Evolutionary conservation across 1,139 yeast genomes (phyloP).

Genomic region (Yamadazyma conglobata): DNA sequence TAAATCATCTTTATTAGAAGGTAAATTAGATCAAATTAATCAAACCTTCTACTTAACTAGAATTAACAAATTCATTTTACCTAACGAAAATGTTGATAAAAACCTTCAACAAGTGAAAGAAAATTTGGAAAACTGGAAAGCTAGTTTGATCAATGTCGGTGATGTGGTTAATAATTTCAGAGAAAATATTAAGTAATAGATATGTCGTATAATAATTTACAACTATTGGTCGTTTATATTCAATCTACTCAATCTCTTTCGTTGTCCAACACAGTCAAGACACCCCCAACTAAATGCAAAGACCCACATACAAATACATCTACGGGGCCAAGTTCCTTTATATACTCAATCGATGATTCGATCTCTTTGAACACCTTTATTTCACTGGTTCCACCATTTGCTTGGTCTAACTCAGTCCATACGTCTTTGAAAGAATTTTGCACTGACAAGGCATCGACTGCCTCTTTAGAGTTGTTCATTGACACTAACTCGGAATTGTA

Average conservation of each 20-base stretch:
- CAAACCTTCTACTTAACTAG: constrained; percentile 42
- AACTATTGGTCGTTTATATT: not conserved
- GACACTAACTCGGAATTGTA: constrained; percentile 85
- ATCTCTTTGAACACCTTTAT: constrained; percentile 61
- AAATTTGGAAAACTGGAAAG: constrained; percentile 39
- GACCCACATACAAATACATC: constrained; percentile 95
- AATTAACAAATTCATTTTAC: constrained; percentile 41
- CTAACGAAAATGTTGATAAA: constrained; percentile 25
- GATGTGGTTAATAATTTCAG: constrained; percentile 44
- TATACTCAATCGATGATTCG: constrained; percentile 64
- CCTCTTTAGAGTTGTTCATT: constrained; percentile 72
- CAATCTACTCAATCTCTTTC: constrained; percentile 25
- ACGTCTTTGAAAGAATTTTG: constrained; percentile 70
- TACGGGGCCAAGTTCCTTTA: constrained; percentile 43
- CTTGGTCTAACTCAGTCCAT: constrained; percentile 59
- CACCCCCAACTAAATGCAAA: constrained; percentile 89
- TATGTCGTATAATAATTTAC: not conserved
- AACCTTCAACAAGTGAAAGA: constrained; percentile 37
- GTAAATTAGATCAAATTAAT: constrained; percentile 46
- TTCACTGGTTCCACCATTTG: constrained; percentile 17
- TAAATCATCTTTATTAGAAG: constrained; percentile 44
- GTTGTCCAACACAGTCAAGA: constrained; percentile 74
- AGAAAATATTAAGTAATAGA: constrained; percentile 34
- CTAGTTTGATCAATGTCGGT: constrained; percentile 39
- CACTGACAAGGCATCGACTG: constrained; percentile 74